Base-by-base conservation (phyloP, 228 moss, liverwort and hornwort genomes). In the Sphagnum magellanicum region DNA sequence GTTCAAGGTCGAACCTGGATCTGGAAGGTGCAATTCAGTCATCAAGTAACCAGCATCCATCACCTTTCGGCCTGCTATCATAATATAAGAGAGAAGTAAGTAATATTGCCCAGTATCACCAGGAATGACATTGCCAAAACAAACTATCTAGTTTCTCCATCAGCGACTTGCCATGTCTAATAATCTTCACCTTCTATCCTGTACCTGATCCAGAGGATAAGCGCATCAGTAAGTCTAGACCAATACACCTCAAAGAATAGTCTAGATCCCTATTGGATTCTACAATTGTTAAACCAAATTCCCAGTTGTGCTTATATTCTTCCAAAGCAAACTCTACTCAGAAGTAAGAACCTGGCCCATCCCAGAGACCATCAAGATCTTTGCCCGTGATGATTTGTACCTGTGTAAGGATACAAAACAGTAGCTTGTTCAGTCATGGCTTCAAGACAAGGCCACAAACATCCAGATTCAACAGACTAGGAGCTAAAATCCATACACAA, bases 11-110 rank as follows among this genome's bases (percentile, higher is more conserved):
- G 61, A 8, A 16, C 32, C 61, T 4, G 75, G 69, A 77, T 80
- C 79, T 71, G 85, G 87, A 68, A 95, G 89, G 65, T 85, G 77
- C 81, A 95, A 68, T 79, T 87, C 88, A 48, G 77, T 79, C 71
- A 84, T 84, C 75, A 95, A 72, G 69, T 73, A 80, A 8, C 71
- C 79, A 65, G 90, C 83, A 74, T 95, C 87, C 95, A 92, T 92
- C 67, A 86, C 82, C 64, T 73, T 87, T 70, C 78, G 76, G 67
- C 87, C 87, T 83, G 81, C 67, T 32, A 32, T 32, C 32, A 80
- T 59, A 49, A 46, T 9, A 50, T 60, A 60, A 50, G 48, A 55
- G 52, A 48, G 0, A 5, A 60, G 46, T 77, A 8, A 16, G 10
- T 12, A 16, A 64, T 64, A 16, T 16, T 64, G 14, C 14, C 14